Percentiles rank a stretch among this genome's conserved stretches.
phyloP scores from a whole-genome alignment of 495 filamentous ascomycete genomes.

The Neurospora sp. region DNA sequence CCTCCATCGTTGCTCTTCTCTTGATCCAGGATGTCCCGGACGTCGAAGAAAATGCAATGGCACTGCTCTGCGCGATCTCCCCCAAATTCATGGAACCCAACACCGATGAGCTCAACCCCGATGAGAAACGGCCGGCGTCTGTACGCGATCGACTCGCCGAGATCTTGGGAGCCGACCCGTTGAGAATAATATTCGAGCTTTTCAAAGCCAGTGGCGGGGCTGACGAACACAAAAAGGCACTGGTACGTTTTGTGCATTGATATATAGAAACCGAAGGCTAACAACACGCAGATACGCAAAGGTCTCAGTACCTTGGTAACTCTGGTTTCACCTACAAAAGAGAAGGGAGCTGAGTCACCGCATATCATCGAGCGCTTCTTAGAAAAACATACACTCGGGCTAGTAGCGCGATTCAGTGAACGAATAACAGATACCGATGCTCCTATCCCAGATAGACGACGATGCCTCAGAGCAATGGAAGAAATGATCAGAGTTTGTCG shows the following conservation, averaged over 20 bases:
- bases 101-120: not conserved
- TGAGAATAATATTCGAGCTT: constrained; percentile 67
- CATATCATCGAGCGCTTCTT: constrained; percentile 67
- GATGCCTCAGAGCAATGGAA: constrained; percentile 71
- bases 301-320: constrained; percentile 60
- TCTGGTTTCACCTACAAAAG: constrained; percentile 44
- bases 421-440: constrained; percentile 58
- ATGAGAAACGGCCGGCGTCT: not conserved
- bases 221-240: constrained; percentile 46
- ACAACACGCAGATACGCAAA: constrained; percentile 36
- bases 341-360: constrained; percentile 40
- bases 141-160: constrained; percentile 40
- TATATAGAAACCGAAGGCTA: constrained; percentile 5
- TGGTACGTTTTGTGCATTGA: constrained; percentile 18
- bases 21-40: constrained; percentile 60
- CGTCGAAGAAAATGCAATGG: constrained; percentile 57
- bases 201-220: constrained; percentile 69
- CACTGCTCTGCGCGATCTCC: constrained; percentile 53
- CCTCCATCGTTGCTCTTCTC: constrained; percentile 68
- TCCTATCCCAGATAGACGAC: constrained; percentile 53
- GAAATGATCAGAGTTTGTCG: constrained; percentile 74
- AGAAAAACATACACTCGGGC: constrained; percentile 74
- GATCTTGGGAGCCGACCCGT: constrained; percentile 64
- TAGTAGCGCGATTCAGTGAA: constrained; percentile 74
- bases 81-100: constrained; percentile 52